phyloP scores from a whole-genome alignment of 2,329 filamentous ascomycete species.

The Fonsecaea pugnacius region DNA sequence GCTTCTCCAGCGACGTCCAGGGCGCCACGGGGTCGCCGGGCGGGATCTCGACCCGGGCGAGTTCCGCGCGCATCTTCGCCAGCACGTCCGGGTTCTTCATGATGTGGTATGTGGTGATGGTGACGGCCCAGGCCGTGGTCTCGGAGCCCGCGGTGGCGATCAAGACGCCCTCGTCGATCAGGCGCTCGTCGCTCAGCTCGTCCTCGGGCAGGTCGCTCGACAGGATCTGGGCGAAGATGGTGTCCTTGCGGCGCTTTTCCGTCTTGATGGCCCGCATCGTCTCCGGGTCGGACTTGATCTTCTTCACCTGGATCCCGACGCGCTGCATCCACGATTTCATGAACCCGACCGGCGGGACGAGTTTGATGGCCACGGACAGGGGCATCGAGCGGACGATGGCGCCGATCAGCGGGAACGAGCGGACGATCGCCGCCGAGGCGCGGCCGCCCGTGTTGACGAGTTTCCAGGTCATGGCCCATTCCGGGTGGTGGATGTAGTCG shows the following conservation, averaged over 20 bases:
- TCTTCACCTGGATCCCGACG: conserved; percentile 29
- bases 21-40: conserved; percentile 26
- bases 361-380: conserved; percentile 18
- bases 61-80: conserved; percentile 23
- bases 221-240: conserved; percentile 34
- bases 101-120: conserved; percentile 33
- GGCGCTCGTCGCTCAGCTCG: conserved; percentile 39
- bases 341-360: conserved; percentile 30
- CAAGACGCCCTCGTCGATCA: conserved; percentile 42
- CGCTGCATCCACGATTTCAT: conserved; percentile 33
- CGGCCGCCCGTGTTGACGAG: conserved; percentile 31
- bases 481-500: conserved; percentile 42
- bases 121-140: conserved; percentile 34
- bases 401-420: conserved; percentile 37
- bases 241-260: conserved; percentile 33
- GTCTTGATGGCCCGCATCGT: conserved; percentile 28
- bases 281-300: conserved; percentile 31
- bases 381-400: conserved; percentile 33
- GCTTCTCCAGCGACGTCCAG: conserved; percentile 38
- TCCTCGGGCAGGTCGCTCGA: conserved; percentile 29
- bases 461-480: conserved; percentile 37
- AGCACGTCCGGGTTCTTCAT: conserved; percentile 27
- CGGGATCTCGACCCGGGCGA: conserved; percentile 21
- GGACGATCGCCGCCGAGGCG: conserved; percentile 28
- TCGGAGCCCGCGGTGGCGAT: conserved; percentile 36